phyloP scores from a whole-genome alignment of 1,284 basidiomycete species.

The Trichosporon ovoides region DNA sequence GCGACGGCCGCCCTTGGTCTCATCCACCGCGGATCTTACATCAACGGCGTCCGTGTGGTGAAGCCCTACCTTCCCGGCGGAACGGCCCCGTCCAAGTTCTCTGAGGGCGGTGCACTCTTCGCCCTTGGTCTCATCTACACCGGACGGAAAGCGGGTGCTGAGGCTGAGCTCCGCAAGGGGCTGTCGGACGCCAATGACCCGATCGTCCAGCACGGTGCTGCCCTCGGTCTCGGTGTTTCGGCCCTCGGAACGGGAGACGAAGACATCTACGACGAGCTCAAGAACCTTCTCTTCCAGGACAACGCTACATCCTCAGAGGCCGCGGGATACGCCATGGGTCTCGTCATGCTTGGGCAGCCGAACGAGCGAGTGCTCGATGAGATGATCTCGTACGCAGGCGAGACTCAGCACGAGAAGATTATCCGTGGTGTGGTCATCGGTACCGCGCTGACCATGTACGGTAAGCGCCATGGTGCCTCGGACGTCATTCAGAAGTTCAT shows the following conservation, averaged over 20 bases:
- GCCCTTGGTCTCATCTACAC: slow-evolving; percentile 92
- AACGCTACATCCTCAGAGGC: slow-evolving; percentile 91
- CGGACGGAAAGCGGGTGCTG: slow-evolving; percentile 56
- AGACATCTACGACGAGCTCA: slow-evolving; percentile 85
- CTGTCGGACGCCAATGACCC: slow-evolving; percentile 60
- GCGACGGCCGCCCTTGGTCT: slow-evolving; percentile 91
- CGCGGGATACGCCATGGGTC: slow-evolving; percentile 89
- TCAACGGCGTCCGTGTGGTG: slow-evolving; percentile 84
- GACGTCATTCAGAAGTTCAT: slow-evolving; percentile 67
- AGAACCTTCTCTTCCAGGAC: slow-evolving; percentile 80
- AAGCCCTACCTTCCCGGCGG: slow-evolving; percentile 88
- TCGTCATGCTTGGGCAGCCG: slow-evolving; percentile 90
- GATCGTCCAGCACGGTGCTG: slow-evolving; percentile 91
- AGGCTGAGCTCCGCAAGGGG: slow-evolving; percentile 63
- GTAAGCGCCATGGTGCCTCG: slow-evolving; percentile 82
- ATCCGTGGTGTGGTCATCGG: slow-evolving; percentile 89
- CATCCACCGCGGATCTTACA: slow-evolving; percentile 91
- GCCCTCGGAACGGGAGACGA: slow-evolving; percentile 83
- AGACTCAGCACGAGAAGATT: slow-evolving; percentile 97
- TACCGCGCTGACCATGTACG: slow-evolving; percentile 83
- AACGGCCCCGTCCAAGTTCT: slow-evolving; percentile 60
- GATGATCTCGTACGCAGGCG: slow-evolving; percentile 88
- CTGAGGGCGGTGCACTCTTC: slow-evolving; percentile 87
- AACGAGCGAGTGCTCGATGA: slow-evolving; percentile 72
- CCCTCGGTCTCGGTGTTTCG: slow-evolving; percentile 84